These are phyloP conservation scores for Penicillium canariense DNA, from an alignment of 495 filamentous ascomycete species.

Conservation along the genomic window DNA sequence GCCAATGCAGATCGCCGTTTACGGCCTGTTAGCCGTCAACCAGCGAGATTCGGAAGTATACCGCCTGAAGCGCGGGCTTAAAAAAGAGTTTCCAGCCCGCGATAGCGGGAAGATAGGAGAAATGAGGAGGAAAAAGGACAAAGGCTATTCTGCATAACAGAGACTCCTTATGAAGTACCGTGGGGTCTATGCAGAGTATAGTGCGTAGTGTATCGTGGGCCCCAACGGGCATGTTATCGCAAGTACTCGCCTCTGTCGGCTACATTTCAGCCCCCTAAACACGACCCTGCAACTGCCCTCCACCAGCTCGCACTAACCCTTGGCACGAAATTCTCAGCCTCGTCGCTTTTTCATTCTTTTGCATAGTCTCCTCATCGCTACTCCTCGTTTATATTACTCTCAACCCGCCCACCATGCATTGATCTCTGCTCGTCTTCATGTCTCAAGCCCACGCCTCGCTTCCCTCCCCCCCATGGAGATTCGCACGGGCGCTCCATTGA, in stretches of 20 bases:
- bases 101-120: background rate
- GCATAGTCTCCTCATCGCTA: background rate
- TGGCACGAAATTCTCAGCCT: constrained; percentile 1
- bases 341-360: background rate
- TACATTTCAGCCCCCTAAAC: background rate
- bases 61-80: background rate
- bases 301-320: background rate
- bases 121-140: background rate
- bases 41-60: background rate
- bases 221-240: no score
- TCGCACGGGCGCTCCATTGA: constrained; percentile 8
- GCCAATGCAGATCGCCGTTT: no score
- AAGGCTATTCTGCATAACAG: background rate
- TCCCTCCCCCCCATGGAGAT: constrained; percentile 9
- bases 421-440: constrained; percentile 19
- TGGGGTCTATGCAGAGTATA: background rate
- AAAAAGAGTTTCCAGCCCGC: background rate
- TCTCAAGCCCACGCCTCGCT: constrained; percentile 18
- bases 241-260: no score
- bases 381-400: background rate
- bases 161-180: no score
- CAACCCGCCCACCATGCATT: background rate
- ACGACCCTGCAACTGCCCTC: background rate
- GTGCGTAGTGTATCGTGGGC: background rate
- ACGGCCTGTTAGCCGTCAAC: no score